Conservation (phyloP, 306 rosid genomes). For the Vachellia pachyceras region DNA sequence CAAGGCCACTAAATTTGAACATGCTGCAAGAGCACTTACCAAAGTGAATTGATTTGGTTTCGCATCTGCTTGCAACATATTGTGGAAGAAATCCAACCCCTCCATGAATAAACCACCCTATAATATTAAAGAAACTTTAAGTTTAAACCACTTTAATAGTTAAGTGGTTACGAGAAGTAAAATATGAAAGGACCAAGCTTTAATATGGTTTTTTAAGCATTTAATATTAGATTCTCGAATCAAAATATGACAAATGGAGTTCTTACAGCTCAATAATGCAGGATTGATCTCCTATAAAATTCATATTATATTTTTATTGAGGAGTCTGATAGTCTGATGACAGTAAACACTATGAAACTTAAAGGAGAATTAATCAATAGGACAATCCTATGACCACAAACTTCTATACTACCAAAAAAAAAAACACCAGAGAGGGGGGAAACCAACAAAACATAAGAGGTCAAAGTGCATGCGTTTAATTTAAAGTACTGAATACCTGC, state of each 20-base stretch:
- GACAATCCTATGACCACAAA: constrained; percentile 16
- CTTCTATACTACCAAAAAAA: constrained; percentile 1
- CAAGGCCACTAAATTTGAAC: constrained; percentile 73
- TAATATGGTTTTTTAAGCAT: neutral
- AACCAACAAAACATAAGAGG: constrained; percentile 6
- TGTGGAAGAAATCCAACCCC: constrained; percentile 69
- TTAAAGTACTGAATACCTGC: constrained; percentile 51
- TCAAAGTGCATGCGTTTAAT: neutral
- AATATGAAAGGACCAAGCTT: neutral
- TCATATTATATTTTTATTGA: neutral
- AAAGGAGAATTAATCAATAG: neutral
- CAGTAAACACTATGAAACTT: neutral
- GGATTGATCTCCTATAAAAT: neutral
- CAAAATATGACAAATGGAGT: neutral
- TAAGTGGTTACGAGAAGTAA: constrained; percentile 4
- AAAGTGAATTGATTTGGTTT: constrained; percentile 72
- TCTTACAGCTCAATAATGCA: neutral
- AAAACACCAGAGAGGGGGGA: neutral
- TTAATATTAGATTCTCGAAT: neutral
- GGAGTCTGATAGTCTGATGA: neutral
- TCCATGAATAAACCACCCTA: constrained; percentile 58
- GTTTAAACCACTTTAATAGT: constrained; percentile 8
- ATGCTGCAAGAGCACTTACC: constrained; percentile 67
- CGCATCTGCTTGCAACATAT: constrained; percentile 57
- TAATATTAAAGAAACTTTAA: constrained; percentile 22